Percentiles rank a stretch among this genome's conserved stretches.
Evolutionary conservation across 139 green algal species (phyloP).

Genomic region (Micromonas commoda): DNA sequence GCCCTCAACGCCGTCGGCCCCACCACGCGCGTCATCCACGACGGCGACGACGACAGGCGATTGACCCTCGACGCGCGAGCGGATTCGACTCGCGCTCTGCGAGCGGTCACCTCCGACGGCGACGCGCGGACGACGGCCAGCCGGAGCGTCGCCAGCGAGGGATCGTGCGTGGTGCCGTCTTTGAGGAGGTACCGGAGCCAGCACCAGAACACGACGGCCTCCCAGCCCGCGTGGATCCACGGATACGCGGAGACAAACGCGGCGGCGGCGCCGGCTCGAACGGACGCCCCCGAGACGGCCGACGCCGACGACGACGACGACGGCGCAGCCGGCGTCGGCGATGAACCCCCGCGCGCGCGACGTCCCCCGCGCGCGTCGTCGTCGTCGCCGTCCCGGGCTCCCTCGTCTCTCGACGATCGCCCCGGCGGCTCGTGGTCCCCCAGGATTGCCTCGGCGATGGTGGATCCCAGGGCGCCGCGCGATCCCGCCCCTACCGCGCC

Average conservation of each 20-base stretch:
- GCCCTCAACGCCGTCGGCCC: neutral
- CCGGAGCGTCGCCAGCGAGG: neutral
- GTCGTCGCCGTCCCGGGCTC: too few relatives aligned
- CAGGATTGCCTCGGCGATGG: neutral
- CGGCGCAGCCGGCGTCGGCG: too few relatives aligned
- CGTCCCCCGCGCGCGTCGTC: neutral
- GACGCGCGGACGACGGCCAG: neutral
- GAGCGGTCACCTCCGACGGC: neutral
- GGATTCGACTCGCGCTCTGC: neutral
- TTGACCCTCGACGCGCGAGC: neutral
- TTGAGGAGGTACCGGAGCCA: neutral
- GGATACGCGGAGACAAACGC: conserved; percentile 7
- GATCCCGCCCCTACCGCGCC: neutral
- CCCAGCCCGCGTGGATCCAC: neutral
- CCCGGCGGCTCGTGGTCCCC: neutral
- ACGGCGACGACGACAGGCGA: neutral
- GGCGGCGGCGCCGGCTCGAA: neutral
- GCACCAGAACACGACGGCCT: neutral
- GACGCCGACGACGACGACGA: neutral
- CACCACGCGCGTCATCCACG: neutral
- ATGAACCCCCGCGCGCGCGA: too few relatives aligned
- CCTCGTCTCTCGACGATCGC: neutral
- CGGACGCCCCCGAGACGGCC: neutral
- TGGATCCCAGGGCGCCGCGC: too few relatives aligned
- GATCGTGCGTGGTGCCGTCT: neutral